Base-by-base conservation (phyloP, 2,329 filamentous ascomycete species). In the Colletotrichum tabaci region DNA sequence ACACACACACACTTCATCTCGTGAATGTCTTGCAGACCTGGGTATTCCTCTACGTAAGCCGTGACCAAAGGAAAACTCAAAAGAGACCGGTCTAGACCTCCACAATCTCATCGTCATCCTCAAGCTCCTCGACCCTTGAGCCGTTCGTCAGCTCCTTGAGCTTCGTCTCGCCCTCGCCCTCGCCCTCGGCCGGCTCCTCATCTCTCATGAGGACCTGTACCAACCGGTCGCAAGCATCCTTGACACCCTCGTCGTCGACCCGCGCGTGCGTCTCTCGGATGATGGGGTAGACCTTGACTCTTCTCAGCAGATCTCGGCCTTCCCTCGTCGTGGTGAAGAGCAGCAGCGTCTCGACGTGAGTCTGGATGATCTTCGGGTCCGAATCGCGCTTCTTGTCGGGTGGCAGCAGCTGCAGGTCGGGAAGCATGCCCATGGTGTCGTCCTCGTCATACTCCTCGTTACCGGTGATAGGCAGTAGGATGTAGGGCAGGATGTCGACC, bases 191-290 rank as follows among this genome's bases (percentile, higher is more conserved):
- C 8, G 84, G 85, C 75, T 88, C 91, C 79, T 96, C 95, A 55
- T 95, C 94, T 67, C 94, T 87, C 90, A 95, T 94, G 72, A 98
- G 80, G 8, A 98, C 91, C 79, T 99, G 94, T 57, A 99, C 96
- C 63, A 98, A 79, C 67, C 96, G 88, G 80, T 98, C 96, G 77
- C 94, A 97, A 0, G 91, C 93, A 76, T 98, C 95, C 74, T 89
- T 87, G 2, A 98, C 94, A 18, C 87, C 91, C 56, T 97, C 94
- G 77, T 98, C 87, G 26, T 95, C 87, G 5, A 95, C 90, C 26
- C 91, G 89, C 73, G 92, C 77, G 85, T 99, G 96, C 42, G 93
- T 92, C 82, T 98, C 96, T 62, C 96, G 88, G 23, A 98, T 86
- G 57, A 98, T 91, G 0, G 95, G 94, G 80, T 99, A 99, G 1